These are phyloP conservation scores for Telopea speciosissima DNA, from an alignment of 177 flowering plant species.

Conservation along the genomic window DNA sequence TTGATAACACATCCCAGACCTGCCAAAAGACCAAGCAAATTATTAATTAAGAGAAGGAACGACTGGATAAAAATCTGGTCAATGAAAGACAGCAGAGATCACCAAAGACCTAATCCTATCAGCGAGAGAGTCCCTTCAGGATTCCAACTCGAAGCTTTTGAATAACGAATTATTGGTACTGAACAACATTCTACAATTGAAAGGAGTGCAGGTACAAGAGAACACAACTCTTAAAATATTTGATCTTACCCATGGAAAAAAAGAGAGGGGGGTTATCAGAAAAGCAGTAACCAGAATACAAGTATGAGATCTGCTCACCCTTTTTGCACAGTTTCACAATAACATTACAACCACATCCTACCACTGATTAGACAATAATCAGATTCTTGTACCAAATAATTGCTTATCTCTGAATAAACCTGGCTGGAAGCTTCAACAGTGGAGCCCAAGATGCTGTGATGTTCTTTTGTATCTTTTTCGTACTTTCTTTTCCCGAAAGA, in stretches of 20 bases:
- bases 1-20: slow-evolving; percentile 98
- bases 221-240: not conserved
- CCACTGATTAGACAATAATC: too few species aligned
- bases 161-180: not conserved
- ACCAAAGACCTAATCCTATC: not conserved
- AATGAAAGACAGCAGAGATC: not conserved
- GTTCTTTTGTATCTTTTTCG: too few species aligned
- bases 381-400: too few species aligned
- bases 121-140: not conserved
- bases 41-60: not conserved
- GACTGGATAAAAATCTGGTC: not conserved
- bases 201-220: not conserved
- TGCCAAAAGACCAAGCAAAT: slow-evolving; percentile 17
- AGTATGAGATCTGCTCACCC: too few species aligned
- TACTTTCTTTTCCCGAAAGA: too few species aligned
- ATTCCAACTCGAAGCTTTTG: not conserved
- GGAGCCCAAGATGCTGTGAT: too few species aligned
- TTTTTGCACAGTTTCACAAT: too few species aligned
- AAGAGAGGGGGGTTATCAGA: too few species aligned
- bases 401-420: too few species aligned
- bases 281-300: too few species aligned
- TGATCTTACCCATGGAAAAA: not conserved
- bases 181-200: not conserved
- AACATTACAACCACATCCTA: too few species aligned
- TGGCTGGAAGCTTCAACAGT: too few species aligned